These are phyloP conservation scores for Yamadazyma olivae DNA, from an alignment of 805 yeast species.

Conservation along the genomic window DNA sequence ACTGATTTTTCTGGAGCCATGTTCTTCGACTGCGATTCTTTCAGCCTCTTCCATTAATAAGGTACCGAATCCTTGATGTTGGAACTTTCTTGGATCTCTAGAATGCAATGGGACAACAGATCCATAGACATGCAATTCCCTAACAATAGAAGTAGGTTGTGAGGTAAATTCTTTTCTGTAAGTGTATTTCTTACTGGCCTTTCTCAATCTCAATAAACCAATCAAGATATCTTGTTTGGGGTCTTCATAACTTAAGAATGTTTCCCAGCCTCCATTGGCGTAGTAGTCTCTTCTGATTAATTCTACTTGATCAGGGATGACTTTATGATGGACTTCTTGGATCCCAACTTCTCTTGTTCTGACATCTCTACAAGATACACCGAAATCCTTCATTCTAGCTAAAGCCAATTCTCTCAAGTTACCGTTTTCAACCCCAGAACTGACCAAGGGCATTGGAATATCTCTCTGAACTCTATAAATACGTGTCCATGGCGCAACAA, in stretches of 20 bases:
- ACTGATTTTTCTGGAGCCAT: conserved; percentile 85
- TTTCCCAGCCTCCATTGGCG: conserved; percentile 99
- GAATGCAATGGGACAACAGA: conserved; percentile 96
- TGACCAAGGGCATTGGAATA: conserved; percentile 97
- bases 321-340: conserved; percentile 96
- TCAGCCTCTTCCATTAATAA: conserved; percentile 98
- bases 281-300: conserved; percentile 91
- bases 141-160: conserved; percentile 89
- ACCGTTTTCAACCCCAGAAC: conserved; percentile 98
- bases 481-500: conserved; percentile 99
- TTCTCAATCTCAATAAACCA: conserved; percentile 83
- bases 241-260: conserved; percentile 92
- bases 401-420: conserved; percentile 91
- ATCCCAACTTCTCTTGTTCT: conserved; percentile 98
- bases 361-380: conserved; percentile 92
- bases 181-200: conserved; percentile 85
- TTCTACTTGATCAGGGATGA: conserved; percentile 96
- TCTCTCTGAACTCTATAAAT: conserved; percentile 98
- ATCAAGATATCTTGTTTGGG: conserved; percentile 94
- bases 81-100: conserved; percentile 95
- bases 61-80: conserved; percentile 98
- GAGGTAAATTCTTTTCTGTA: conserved; percentile 81
- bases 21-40: conserved; percentile 91
- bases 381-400: conserved; percentile 97
- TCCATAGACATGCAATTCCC: conserved; percentile 96